These are phyloP conservation scores for Kalaharituber pfeilii DNA, from an alignment of 2,329 filamentous ascomycete genomes.

Conservation along the genomic window DNA sequence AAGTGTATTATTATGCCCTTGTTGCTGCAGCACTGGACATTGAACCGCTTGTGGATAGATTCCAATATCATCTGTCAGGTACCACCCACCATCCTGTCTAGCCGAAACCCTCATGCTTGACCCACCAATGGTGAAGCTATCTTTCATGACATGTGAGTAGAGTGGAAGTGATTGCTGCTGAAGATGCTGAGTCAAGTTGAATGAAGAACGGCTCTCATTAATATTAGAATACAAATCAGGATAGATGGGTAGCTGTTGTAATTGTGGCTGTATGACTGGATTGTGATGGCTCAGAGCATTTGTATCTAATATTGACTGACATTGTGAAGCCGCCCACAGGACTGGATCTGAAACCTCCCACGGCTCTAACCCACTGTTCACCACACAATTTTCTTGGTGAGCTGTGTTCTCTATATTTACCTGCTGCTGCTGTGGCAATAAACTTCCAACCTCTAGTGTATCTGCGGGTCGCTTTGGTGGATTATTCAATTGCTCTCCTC, in stretches of 20 bases:
- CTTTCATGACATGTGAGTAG: background rate
- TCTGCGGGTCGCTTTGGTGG: too few relatives aligned
- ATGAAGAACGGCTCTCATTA: background rate
- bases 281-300: background rate
- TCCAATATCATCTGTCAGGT: background rate
- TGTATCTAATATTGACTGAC: background rate
- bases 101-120: background rate
- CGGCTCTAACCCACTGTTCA: background rate
- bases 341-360: background rate
- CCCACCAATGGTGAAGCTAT: background rate
- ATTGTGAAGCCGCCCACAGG: background rate
- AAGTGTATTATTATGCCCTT: background rate
- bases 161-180: background rate
- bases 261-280: background rate
- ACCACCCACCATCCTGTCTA: background rate
- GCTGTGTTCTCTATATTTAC: background rate
- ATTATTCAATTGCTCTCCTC: slow-evolving; percentile 21
- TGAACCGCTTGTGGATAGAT: background rate
- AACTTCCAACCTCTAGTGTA: background rate
- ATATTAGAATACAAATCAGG: background rate
- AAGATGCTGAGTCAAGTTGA: background rate
- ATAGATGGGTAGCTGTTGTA: background rate
- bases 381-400: background rate
- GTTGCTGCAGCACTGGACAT: background rate
- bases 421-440: slow-evolving; percentile 10